Evolutionary conservation across 2,329 filamentous ascomycete species (phyloP).

Genomic region (Gnomoniopsis sp.): DNA sequence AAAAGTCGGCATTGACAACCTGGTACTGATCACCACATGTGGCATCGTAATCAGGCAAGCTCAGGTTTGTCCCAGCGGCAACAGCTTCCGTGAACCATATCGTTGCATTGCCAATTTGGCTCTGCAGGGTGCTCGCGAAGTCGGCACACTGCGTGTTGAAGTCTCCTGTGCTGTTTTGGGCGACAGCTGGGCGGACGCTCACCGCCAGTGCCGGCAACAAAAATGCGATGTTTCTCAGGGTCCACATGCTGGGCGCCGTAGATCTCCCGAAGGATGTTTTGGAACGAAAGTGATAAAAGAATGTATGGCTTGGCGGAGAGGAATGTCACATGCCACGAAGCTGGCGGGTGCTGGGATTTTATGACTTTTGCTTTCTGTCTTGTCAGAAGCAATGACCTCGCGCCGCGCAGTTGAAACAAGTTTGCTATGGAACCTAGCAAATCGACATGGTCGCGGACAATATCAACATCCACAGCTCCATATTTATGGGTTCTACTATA

Average conservation of each 20-base stretch:
- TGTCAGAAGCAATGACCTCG: no score
- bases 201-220: background rate
- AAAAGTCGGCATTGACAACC: conserved; percentile 24
- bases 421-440: no score
- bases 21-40: conserved; percentile 30
- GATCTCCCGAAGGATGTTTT: background rate
- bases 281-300: background rate
- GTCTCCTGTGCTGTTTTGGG: conserved; percentile 3
- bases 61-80: conserved; percentile 36
- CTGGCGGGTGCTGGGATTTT: no score
- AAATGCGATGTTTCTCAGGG: background rate
- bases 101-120: conserved; percentile 29
- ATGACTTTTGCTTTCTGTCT: no score
- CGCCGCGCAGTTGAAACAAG: no score
- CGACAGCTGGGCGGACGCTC: background rate
- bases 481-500: no score
- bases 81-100: conserved; percentile 34
- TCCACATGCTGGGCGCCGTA: background rate
- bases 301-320: no score
- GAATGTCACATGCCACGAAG: no score
- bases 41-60: conserved; percentile 33
- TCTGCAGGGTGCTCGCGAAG: conserved; percentile 27
- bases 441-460: no score
- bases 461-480: no score
- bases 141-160: conserved; percentile 19